These are phyloP conservation scores for Mycena alexandri DNA, from an alignment of 768 basidiomycete genomes.

Conservation along the genomic window DNA sequence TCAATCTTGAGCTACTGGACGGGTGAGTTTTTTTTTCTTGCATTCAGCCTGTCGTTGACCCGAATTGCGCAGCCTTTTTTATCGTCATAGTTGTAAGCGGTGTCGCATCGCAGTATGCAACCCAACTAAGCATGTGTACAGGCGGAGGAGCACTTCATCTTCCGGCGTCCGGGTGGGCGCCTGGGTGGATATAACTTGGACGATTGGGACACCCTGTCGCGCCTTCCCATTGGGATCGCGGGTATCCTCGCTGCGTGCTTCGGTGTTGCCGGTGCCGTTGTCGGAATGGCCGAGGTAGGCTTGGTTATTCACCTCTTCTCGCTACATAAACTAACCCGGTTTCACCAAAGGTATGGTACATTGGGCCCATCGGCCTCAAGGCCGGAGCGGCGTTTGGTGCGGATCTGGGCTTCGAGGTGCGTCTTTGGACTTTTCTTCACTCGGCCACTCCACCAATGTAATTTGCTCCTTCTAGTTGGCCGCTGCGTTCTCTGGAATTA, in stretches of 20 bases:
- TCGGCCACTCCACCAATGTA: neutral
- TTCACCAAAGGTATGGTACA: constrained; percentile 56
- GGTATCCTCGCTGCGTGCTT: constrained; percentile 61
- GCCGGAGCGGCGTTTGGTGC: constrained; percentile 60
- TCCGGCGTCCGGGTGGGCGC: constrained; percentile 52
- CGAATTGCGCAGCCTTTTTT: constrained; percentile 50
- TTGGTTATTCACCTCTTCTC: neutral
- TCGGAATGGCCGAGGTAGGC: constrained; percentile 63
- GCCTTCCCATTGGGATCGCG: constrained; percentile 62
- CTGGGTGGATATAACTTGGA: constrained; percentile 66
- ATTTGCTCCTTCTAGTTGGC: constrained; percentile 49
- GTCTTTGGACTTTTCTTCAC: constrained; percentile 17
- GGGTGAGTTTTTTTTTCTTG: too few species aligned
- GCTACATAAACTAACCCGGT: neutral
- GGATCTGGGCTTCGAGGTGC: constrained; percentile 68
- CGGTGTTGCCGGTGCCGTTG: constrained; percentile 62
- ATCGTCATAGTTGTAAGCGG: constrained; percentile 51
- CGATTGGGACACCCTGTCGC: constrained; percentile 59
- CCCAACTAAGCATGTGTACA: too few species aligned
- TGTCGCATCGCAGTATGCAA: too few species aligned
- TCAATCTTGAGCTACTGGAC: constrained; percentile 60
- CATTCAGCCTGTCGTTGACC: too few species aligned
- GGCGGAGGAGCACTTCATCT: constrained; percentile 61
- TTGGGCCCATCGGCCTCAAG: constrained; percentile 59
- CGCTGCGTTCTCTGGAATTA: constrained; percentile 59